Evolutionary conservation across 2,329 filamentous ascomycete species (phyloP).

Genomic region (Ophiostoma fasciatum): DNA sequence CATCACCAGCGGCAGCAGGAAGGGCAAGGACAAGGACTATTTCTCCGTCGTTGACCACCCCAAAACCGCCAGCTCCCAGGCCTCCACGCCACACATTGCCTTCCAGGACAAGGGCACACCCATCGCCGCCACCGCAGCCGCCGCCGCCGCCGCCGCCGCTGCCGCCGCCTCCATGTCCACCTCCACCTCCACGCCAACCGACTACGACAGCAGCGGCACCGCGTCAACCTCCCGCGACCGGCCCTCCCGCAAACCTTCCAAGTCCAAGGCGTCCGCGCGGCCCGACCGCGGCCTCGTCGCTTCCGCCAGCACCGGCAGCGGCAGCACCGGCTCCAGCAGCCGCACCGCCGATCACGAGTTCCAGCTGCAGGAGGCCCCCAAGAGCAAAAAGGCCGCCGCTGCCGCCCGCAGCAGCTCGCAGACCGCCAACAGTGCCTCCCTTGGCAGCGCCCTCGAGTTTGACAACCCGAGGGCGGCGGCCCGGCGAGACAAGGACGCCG

Average conservation of each 20-base stretch:
- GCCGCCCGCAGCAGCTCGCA: slow-evolving; percentile 30
- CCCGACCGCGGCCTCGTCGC: too few relatives aligned
- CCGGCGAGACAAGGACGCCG: slow-evolving; percentile 21
- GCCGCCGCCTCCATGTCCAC: too few relatives aligned
- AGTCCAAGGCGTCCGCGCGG: too few relatives aligned
- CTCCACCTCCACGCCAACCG: slow-evolving; percentile 31
- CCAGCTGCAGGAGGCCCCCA: slow-evolving; percentile 69
- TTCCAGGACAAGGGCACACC: slow-evolving; percentile 73
- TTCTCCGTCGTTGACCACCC: slow-evolving; percentile 29
- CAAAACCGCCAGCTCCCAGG: slow-evolving; percentile 31
- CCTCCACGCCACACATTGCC: slow-evolving; percentile 73
- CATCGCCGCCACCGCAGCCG: slow-evolving; percentile 18
- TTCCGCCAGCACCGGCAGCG: too few relatives aligned
- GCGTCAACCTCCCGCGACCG: background rate
- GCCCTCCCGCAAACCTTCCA: too few relatives aligned
- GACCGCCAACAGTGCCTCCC: slow-evolving; percentile 18
- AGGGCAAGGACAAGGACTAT: slow-evolving; percentile 39
- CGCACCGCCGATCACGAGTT: slow-evolving; percentile 50
- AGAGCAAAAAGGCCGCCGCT: slow-evolving; percentile 33
- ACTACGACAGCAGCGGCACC: slow-evolving; percentile 35
- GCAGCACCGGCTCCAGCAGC: slow-evolving; percentile 20
- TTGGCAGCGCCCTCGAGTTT: slow-evolving; percentile 11
- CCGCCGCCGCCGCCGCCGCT: background rate
- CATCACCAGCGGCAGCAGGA: slow-evolving; percentile 27
- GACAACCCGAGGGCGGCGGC: slow-evolving; percentile 24